A percentile compares a stretch with the other conserved stretches of the same genome.
Conservation (phyloP, 345 rosid species). For the Theobroma cacao region DNA sequence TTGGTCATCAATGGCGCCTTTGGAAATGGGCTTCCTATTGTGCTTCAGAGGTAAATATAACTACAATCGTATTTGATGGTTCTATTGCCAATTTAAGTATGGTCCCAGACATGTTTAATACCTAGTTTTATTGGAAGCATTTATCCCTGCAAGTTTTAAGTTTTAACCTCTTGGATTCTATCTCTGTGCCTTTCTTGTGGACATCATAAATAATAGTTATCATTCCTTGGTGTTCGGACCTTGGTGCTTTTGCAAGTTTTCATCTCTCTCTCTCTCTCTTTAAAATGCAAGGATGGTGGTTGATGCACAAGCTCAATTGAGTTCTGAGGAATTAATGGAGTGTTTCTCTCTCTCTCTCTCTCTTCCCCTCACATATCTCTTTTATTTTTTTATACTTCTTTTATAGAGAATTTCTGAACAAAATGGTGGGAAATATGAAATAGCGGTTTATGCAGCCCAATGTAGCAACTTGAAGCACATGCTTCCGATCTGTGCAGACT, state of each 20-base stretch:
- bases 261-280: background rate
- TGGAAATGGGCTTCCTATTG: conserved; percentile 98
- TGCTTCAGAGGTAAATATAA: conserved; percentile 77
- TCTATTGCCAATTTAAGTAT: conserved; percentile 10
- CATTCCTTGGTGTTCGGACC: background rate
- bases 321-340: conserved; percentile 7
- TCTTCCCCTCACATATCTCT: conserved; percentile 8
- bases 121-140: background rate
- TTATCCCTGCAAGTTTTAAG: background rate
- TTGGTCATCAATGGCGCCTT: conserved; percentile 81
- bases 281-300: background rate
- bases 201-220: background rate
- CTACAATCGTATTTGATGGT: conserved; percentile 11
- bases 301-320: background rate
- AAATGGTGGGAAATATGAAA: conserved; percentile 79
- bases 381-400: background rate
- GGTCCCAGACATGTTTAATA: background rate
- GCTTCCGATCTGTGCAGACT: conserved; percentile 87
- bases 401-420: conserved; percentile 83
- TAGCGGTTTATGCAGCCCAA: conserved; percentile 81
- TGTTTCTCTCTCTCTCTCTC: conserved; percentile 15
- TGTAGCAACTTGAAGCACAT: conserved; percentile 87
- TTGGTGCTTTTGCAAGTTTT: background rate
- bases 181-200: background rate
- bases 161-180: background rate